A percentile compares a stretch with the other conserved stretches of the same genome.
Conservation (phyloP, 2,329 filamentous ascomycete species). For the Neofusicoccum laricinum region DNA sequence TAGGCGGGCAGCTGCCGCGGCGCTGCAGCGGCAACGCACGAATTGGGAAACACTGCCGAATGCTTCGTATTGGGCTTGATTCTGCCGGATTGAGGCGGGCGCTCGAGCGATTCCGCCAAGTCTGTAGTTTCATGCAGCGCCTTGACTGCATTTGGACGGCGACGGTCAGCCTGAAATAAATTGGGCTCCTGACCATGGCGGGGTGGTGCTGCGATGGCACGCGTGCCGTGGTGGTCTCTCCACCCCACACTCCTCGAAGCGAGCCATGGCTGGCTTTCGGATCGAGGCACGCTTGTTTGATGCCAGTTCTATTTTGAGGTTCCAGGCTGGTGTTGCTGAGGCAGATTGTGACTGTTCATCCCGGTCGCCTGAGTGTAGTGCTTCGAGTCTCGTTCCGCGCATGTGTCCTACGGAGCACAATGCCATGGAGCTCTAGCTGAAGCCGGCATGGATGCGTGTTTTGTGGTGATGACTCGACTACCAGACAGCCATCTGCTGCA, state of each 20-base stretch:
- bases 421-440: too few species aligned
- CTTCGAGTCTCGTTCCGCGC: too few species aligned
- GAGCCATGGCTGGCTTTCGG: background rate
- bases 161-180: background rate
- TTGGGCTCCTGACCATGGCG: background rate
- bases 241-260: background rate
- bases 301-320: too few species aligned
- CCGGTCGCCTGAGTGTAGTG: too few species aligned
- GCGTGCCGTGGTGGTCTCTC: too few species aligned
- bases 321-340: too few species aligned
- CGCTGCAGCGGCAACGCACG: background rate
- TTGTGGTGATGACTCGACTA: too few species aligned
- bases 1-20: fast-evolving
- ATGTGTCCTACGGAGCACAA: too few species aligned
- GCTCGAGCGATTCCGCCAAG: background rate
- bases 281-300: too few species aligned
- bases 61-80: background rate
- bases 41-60: background rate
- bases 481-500: too few species aligned
- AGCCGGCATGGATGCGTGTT: too few species aligned
- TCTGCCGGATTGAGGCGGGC: background rate
- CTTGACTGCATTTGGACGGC: background rate
- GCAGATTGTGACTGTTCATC: too few species aligned
- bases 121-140: background rate
- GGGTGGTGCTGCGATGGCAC: background rate